Percentiles rank a stretch among this genome's conserved stretches.
Conservation (phyloP, 225 moss, liverwort and hornwort species). For the Physcomitrellopsis africana region DNA sequence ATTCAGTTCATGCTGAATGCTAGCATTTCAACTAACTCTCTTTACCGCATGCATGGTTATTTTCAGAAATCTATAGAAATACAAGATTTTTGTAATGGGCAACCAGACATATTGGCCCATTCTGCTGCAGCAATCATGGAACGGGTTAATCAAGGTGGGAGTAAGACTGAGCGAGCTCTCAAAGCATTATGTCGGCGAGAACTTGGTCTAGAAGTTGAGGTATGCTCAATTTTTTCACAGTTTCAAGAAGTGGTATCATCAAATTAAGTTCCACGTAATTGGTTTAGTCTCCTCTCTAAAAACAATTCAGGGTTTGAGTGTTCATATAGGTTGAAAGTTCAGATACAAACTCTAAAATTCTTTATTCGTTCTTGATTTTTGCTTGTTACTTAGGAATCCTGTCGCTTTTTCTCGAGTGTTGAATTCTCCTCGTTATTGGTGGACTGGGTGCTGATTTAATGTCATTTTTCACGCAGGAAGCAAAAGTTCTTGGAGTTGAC, state of each 20-base stretch:
- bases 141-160: constrained; percentile 66
- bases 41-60: constrained; percentile 19
- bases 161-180: constrained; percentile 64
- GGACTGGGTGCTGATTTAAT: constrained; percentile 14
- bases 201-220: constrained; percentile 65
- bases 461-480: constrained; percentile 45
- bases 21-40: constrained; percentile 6
- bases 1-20: constrained; percentile 4
- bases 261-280: not conserved
- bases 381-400: constrained; percentile 2
- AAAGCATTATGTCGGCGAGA: constrained; percentile 69
- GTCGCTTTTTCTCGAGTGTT: not conserved
- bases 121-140: constrained; percentile 59
- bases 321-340: too few relatives aligned
- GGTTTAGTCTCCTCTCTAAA: not conserved
- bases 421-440: constrained; percentile 1
- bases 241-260: not conserved
- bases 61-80: constrained; percentile 63
- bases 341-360: not conserved
- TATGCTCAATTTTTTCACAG: constrained; percentile 17
- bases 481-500: constrained; percentile 59
- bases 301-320: too few relatives aligned
- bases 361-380: not conserved
- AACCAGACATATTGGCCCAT: constrained; percentile 67
- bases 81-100: constrained; percentile 60